phyloP scores from a whole-genome alignment of 78 protist species.

The Dictyostelium discoideum region DNA sequence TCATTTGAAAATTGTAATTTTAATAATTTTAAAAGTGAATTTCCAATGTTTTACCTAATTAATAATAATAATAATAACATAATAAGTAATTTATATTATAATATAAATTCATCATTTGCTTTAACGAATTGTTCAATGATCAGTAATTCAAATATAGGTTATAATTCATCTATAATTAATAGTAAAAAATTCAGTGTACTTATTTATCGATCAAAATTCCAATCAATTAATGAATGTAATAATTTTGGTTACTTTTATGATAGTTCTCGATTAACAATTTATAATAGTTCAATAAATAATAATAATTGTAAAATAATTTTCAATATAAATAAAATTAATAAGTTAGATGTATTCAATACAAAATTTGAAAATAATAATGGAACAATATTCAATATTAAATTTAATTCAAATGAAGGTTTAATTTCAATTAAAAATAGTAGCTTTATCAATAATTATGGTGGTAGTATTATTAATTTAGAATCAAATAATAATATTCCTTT shows the following conservation, averaged over 20 bases:
- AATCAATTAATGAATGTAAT: not conserved
- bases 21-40: no score
- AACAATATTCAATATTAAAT: no score
- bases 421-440: no score
- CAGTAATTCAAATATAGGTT: not conserved
- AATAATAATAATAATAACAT: no score
- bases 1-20: not conserved
- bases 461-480: not conserved
- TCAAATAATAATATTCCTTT: not conserved
- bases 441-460: not conserved
- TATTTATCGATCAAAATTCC: not conserved
- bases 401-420: not conserved
- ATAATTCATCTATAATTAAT: not conserved
- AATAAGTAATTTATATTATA: no score
- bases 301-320: no score
- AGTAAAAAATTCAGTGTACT: no score
- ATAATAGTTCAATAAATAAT: no score
- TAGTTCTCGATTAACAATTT: not conserved
- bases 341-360: no score
- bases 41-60: not conserved
- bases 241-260: not conserved
- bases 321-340: no score
- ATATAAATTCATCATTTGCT: no score
- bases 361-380: not conserved
- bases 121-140: no score